Percentiles rank a stretch among this genome's conserved stretches.
phyloP scores from a whole-genome alignment of 176 grass and related monocot species.

The Tuctoria greenei region DNA sequence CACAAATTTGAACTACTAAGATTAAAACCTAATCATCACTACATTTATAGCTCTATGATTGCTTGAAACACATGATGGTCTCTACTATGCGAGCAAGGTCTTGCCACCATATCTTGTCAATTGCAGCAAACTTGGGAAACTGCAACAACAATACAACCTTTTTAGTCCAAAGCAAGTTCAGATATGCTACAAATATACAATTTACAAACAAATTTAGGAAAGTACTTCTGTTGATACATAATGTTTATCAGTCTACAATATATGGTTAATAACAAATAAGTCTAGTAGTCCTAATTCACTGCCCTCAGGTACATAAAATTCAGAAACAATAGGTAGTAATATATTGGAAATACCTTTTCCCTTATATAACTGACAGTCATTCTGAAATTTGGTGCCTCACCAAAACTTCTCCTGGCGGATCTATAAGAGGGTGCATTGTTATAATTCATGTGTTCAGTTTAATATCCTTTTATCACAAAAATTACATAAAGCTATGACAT shows the following conservation, averaged over 20 bases:
- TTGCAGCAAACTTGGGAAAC: constrained; percentile 62
- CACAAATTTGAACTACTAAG: too few species aligned
- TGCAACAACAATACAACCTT: background rate
- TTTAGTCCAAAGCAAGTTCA: too few species aligned
- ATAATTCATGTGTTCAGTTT: constrained; percentile 21
- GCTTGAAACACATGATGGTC: too few species aligned
- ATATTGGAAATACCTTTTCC: constrained; percentile 66
- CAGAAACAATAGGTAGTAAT: constrained; percentile 6
- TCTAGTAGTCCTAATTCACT: constrained; percentile 6
- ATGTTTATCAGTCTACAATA: background rate
- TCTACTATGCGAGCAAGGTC: constrained; percentile 74
- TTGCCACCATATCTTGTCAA: constrained; percentile 83
- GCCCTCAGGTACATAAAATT: constrained; percentile 1
- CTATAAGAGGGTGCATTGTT: constrained; percentile 19
- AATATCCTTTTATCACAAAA: constrained; percentile 40
- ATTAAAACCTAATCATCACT: too few species aligned
- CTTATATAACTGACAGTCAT: constrained; percentile 55
- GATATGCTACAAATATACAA: too few species aligned
- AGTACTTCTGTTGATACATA: constrained; percentile 11
- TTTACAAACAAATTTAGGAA: constrained; percentile 60
- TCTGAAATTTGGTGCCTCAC: constrained; percentile 53
- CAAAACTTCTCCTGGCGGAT: constrained; percentile 30
- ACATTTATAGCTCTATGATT: too few species aligned
- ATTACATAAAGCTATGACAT: constrained; percentile 13
- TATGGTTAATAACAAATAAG: constrained; percentile 4